phyloP scores from a whole-genome alignment of 2,329 filamentous ascomycete species.

The Neurospora sp. region DNA sequence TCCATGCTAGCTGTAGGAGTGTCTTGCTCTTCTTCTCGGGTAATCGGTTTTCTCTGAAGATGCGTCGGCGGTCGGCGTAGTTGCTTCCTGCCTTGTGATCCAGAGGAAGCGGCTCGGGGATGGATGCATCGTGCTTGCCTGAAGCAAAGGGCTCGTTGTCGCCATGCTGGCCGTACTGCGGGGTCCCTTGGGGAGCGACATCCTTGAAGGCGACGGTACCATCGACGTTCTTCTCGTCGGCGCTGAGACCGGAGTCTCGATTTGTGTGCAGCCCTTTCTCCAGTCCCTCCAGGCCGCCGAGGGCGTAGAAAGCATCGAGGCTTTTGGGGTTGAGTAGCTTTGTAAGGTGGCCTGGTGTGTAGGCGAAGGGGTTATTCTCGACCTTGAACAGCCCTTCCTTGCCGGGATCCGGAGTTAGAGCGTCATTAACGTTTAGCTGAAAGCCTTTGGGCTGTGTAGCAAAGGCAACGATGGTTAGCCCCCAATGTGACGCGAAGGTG shows the following conservation, averaged over 20 bases:
- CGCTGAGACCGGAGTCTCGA: slow-evolving; percentile 53
- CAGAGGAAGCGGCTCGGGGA: background rate
- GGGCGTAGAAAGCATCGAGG: slow-evolving; percentile 60
- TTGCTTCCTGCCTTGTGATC: slow-evolving; percentile 6
- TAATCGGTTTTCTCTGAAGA: slow-evolving; percentile 51
- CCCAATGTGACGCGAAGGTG: background rate
- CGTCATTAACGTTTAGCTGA: slow-evolving; percentile 34
- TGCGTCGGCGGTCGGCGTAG: slow-evolving; percentile 42
- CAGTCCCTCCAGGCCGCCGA: slow-evolving; percentile 63
- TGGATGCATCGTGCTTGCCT: slow-evolving; percentile 4
- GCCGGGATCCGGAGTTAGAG: slow-evolving; percentile 59
- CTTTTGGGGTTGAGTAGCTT: slow-evolving; percentile 77
- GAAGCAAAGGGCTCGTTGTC: slow-evolving; percentile 22
- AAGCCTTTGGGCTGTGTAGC: slow-evolving; percentile 1
- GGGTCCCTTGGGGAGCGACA: slow-evolving; percentile 31
- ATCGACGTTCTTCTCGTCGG: slow-evolving; percentile 57
- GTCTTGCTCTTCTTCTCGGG: slow-evolving; percentile 55
- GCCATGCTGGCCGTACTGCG: slow-evolving; percentile 25
- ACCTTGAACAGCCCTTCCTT: slow-evolving; percentile 61
- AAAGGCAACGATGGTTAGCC: background rate
- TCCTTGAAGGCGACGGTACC: slow-evolving; percentile 62
- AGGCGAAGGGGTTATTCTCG: slow-evolving; percentile 62
- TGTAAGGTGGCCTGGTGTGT: slow-evolving; percentile 60
- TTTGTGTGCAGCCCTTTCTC: slow-evolving; percentile 65
- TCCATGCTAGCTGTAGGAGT: slow-evolving; percentile 53